Conservation (phyloP, 192 early-diverging fungal genomes). For the Obelidium mucronatum region DNA sequence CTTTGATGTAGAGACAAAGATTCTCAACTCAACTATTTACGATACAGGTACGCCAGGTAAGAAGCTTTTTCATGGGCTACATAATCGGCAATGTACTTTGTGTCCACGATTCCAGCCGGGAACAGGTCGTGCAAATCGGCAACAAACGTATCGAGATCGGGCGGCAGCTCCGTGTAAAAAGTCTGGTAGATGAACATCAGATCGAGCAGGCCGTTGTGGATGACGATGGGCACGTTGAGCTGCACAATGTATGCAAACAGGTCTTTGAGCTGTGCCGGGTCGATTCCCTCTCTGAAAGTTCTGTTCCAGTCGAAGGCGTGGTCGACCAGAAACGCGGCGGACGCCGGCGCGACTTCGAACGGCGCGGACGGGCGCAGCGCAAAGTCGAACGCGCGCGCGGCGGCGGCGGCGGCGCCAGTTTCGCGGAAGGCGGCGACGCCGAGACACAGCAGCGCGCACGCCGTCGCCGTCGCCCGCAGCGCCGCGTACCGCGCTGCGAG, state of each 20-base stretch:
- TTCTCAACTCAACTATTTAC: slow-evolving; percentile 68
- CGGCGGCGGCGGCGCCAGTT: slow-evolving; percentile 20
- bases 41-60: slow-evolving; percentile 75
- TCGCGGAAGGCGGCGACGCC: slow-evolving; percentile 76
- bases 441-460: slow-evolving; percentile 84
- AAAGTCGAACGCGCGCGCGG: slow-evolving; percentile 74
- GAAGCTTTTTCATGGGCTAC: slow-evolving; percentile 66
- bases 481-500: slow-evolving; percentile 78
- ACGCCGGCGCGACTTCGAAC: slow-evolving; percentile 74
- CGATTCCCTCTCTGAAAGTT: slow-evolving; percentile 73
- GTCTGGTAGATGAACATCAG: slow-evolving; percentile 91
- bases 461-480: slow-evolving; percentile 71
- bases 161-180: slow-evolving; percentile 84
- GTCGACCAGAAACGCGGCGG: slow-evolving; percentile 81
- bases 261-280: slow-evolving; percentile 61
- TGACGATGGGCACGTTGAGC: slow-evolving; percentile 69
- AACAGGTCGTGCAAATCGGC: slow-evolving; percentile 85
- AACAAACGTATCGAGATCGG: slow-evolving; percentile 70
- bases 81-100: slow-evolving; percentile 85
- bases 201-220: slow-evolving; percentile 96
- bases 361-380: slow-evolving; percentile 59
- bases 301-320: slow-evolving; percentile 88
- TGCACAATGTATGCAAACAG: slow-evolving; percentile 48
- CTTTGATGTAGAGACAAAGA: neutral
- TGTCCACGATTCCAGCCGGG: slow-evolving; percentile 88